These are phyloP conservation scores for Trametes sp. DNA, from an alignment of 1,284 basidiomycete species.

Conservation along the genomic window DNA sequence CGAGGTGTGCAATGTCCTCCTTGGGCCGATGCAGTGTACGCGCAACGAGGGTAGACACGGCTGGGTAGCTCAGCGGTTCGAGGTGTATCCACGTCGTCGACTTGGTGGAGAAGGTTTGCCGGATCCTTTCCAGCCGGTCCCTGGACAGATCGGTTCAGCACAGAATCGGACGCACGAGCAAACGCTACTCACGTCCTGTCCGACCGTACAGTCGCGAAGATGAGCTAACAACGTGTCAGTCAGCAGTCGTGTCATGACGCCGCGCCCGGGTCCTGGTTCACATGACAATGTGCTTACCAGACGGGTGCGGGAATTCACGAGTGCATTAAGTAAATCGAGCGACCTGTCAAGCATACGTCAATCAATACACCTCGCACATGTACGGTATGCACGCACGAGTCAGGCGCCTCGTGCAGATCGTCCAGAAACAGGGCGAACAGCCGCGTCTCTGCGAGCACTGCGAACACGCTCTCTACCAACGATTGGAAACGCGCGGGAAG, in stretches of 20 bases:
- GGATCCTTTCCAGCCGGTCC: constrained; percentile 59
- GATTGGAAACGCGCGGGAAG: constrained; percentile 72
- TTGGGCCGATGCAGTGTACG: constrained; percentile 66
- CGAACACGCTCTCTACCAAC: constrained; percentile 71
- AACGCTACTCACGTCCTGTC: constrained; percentile 54
- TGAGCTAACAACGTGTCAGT: constrained; percentile 51
- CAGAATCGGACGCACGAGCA: not conserved
- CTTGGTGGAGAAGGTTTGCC: constrained; percentile 61
- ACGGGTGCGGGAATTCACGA: constrained; percentile 68
- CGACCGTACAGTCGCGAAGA: constrained; percentile 70
- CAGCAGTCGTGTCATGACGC: not conserved
- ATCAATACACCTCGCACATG: not conserved
- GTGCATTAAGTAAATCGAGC: constrained; percentile 66
- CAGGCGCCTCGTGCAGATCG: constrained; percentile 75
- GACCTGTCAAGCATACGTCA: constrained; percentile 48
- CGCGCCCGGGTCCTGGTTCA: not conserved
- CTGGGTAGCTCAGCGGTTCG: constrained; percentile 62
- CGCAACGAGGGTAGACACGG: constrained; percentile 64
- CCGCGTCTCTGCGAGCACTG: constrained; percentile 70
- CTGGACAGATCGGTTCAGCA: constrained; percentile 21
- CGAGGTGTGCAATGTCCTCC: constrained; percentile 61
- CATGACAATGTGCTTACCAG: constrained; percentile 51
- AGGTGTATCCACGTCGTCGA: constrained; percentile 71
- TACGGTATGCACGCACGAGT: constrained; percentile 51
- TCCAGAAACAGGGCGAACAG: constrained; percentile 74